Evolutionary conservation across 164 flowering plant genomes (phyloP).

Genomic region (Magnolia changhungtana): DNA sequence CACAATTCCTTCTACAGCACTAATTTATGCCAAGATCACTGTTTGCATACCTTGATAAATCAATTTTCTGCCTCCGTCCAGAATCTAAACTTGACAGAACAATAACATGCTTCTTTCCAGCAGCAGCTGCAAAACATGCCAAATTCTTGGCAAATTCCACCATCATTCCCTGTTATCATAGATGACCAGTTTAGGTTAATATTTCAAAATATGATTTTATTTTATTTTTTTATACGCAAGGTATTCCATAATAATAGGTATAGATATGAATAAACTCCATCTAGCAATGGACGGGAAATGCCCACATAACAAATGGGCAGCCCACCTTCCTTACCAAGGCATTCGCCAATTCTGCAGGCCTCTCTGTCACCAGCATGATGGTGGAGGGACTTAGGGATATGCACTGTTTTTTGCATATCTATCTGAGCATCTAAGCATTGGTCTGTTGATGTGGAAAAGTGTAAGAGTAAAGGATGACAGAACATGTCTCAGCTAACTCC

Average conservation of each 20-base stretch:
- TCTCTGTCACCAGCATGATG: too few species aligned
- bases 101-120: constrained; percentile 79
- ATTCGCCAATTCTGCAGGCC: too few species aligned
- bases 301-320: too few species aligned
- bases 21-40: not conserved
- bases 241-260: not conserved
- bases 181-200: not conserved
- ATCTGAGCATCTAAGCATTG: too few species aligned
- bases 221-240: not conserved
- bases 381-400: too few species aligned
- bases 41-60: constrained; percentile 57
- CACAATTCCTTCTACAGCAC: not conserved
- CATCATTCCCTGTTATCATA: constrained; percentile 70
- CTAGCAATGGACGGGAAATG: too few species aligned
- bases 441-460: too few species aligned
- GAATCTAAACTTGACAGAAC: constrained; percentile 89
- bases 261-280: not conserved
- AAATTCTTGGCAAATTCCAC: constrained; percentile 72
- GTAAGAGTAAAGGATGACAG: too few species aligned
- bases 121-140: constrained; percentile 68
- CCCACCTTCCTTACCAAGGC: too few species aligned
- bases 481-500: too few species aligned
- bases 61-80: constrained; percentile 63
- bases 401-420: too few species aligned
- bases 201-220: not conserved